Evolutionary conservation across 2,329 filamentous ascomycete species (phyloP).

Genomic region (Alternaria hordeiaustralica): DNA sequence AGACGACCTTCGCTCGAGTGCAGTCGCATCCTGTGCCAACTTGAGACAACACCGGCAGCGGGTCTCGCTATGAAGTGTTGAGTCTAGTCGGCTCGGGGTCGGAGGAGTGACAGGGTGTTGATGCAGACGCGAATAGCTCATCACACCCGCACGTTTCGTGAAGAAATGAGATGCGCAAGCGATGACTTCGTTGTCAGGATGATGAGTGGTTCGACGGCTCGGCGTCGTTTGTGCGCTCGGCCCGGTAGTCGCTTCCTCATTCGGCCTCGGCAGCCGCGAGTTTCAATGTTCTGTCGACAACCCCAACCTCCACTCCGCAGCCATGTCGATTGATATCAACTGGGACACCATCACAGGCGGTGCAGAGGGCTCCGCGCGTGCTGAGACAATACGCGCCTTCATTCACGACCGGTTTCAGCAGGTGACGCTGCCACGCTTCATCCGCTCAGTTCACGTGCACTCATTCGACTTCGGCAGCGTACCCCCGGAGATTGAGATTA

Average conservation of each 20-base stretch:
- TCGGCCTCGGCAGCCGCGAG: constrained; percentile 20
- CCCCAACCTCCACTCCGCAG: constrained; percentile 29
- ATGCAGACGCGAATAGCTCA: constrained; percentile 25
- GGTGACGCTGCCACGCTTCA: constrained; percentile 89
- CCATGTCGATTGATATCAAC: constrained; percentile 97
- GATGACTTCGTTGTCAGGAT: constrained; percentile 12
- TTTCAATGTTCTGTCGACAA: constrained; percentile 27
- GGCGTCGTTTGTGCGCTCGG: constrained; percentile 26
- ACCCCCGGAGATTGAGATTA: constrained; percentile 85
- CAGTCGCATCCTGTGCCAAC: background rate
- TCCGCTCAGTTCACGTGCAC: constrained; percentile 93
- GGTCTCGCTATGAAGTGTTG: constrained; percentile 2
- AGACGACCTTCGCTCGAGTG: background rate
- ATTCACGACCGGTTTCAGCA: constrained; percentile 96
- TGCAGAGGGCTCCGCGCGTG: constrained; percentile 82
- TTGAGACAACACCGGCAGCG: constrained; percentile 1
- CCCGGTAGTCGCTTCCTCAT: constrained; percentile 27
- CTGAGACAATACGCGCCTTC: constrained; percentile 87
- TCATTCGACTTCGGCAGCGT: constrained; percentile 90
- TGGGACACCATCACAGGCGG: constrained; percentile 93
- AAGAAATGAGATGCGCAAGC: constrained; percentile 22
- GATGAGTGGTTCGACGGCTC: constrained; percentile 22
- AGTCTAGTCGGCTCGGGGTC: constrained; percentile 13
- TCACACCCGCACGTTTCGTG: constrained; percentile 25
- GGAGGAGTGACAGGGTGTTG: constrained; percentile 18